Base-by-base conservation (phyloP, 2,329 filamentous ascomycete genomes). In the Phyllosticta citribraziliensis region DNA sequence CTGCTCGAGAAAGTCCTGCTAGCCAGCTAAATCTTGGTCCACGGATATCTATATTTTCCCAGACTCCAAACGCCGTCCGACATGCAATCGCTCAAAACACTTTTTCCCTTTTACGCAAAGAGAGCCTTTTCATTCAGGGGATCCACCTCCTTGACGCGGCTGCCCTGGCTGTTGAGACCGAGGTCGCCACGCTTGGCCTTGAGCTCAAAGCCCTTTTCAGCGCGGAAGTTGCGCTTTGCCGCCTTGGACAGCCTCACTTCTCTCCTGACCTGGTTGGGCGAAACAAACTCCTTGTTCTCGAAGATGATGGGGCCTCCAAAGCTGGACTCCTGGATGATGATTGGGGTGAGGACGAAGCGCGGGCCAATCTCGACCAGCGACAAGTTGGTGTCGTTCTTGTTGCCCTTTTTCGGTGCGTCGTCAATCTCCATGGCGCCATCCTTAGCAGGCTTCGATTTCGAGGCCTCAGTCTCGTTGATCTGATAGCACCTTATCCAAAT, bases 221-320 rank as follows among this genome's bases (percentile, higher is more conserved):
- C 84, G 63, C 94, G 82, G 61, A 82, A 81, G 66, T 89, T 89
- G 77, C 95, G 93, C 67, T 85, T 85, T 56, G 84, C 83, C 0
- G 92, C 90, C 79, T 90, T 91, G 67, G 83, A 80, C 75, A 84
- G 80, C 67, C 90, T 82, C 67, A 96, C 75, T 65, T 97, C 94
- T 51, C 90, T 81, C 66, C 94, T 83, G 65, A 97, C 85, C 76
- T 97, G 90, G 83, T 99, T 99, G 10, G 94, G 94, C 67, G 88
- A 94, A 59, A 99, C 89, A 69, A 96, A 99, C 74, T 96, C 88
- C 81, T 91, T 94, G 79, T 97, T 97, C 80, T 97, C 91, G 77
- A 96, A 99, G 70, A 99, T 95, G 66, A 97, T 91, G 2, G 94
- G 93, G 0, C 94, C 94, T 59, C 93, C 93, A 68, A 99, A 97